Evolutionary conservation across 495 filamentous ascomycete species (phyloP), one percentile per base, ranked within the genome.

Genomic region (Glutinoglossum americanum): DNA sequence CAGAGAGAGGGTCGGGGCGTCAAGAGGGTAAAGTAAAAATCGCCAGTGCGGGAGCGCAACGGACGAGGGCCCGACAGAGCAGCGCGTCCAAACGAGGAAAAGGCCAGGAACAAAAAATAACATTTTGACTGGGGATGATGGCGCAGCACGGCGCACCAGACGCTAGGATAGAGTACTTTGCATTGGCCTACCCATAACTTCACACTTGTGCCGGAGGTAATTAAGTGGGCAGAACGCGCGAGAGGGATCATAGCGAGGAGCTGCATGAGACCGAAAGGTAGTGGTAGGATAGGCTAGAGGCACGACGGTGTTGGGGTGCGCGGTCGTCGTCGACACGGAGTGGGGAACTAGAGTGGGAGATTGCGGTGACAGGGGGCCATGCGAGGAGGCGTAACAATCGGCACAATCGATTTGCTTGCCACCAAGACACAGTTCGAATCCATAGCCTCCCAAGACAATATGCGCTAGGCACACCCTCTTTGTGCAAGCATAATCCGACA

Each of bases 51-150:
- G 26, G 47, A 51, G 47, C 47, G 37, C n/a, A n/a, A 41, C 5
- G 13, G 17, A 13, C 5, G n/a, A n/a, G n/a, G n/a, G n/a, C n/a
- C n/a, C n/a, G n/a, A n/a, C n/a, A n/a, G n/a, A n/a, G n/a, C n/a
- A n/a, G 13, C 37, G 35, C 19, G 15, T 55, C 30, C 53, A 8
- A 55, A 55, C 53, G 23, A 13, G 53, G 53, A 25, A 33, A 33
- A 35, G 53, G 27, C 35, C 30, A 41, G 35, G 53, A 55, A 41
- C 28, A 35, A 55, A 55, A 55, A 55, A 41, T 55, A 55, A 41
- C 4, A 21, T 13, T 4, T 3, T 33, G 47, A 51, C 47, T 51
- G 47, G 47, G 47, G 47, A 25, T 51, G 47, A 51, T 51, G 47
- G 47, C 47, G 47, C 47, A 51, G 47, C 47, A 51, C n/a, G 26